Evolutionary conservation across 257 asterid species (phyloP).

Genomic region (Verbena officinalis): DNA sequence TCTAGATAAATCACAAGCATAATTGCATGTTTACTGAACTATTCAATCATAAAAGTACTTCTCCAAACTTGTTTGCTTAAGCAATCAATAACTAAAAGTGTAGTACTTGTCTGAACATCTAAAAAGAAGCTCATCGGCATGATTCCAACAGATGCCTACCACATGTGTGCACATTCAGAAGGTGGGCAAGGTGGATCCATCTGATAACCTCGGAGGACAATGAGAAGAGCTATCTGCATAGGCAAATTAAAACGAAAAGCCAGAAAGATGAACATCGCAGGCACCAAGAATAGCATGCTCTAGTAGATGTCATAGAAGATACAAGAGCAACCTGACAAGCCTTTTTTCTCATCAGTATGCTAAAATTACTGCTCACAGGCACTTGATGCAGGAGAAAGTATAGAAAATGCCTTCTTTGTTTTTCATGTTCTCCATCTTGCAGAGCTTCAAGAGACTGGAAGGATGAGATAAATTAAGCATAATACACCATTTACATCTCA

Average conservation of each 20-base stretch:
- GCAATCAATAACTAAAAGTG: neutral
- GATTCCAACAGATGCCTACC: constrained; percentile 57
- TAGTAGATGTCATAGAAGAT: constrained; percentile 26
- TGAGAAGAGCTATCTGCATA: constrained; percentile 82
- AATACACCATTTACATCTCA: constrained; percentile 9
- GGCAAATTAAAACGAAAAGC: constrained; percentile 22
- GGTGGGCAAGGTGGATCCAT: constrained; percentile 99
- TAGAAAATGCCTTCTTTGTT: constrained; percentile 86
- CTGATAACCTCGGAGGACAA: constrained; percentile 84
- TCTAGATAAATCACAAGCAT: constrained; percentile 16
- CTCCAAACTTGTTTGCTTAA: no score
- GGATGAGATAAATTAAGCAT: constrained; percentile 29
- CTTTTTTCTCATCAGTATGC: constrained; percentile 86
- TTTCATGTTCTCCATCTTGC: constrained; percentile 98
- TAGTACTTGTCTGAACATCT: constrained; percentile 20
- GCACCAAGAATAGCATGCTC: constrained; percentile 20
- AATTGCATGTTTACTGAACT: constrained; percentile 22
- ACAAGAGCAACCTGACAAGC: constrained; percentile 81
- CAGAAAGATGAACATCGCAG: constrained; percentile 33
- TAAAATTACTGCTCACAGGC: constrained; percentile 91
- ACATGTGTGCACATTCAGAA: constrained; percentile 94
- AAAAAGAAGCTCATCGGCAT: constrained; percentile 30
- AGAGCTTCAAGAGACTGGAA: constrained; percentile 96
- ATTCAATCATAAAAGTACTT: constrained; percentile 16
- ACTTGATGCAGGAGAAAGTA: constrained; percentile 98